Conservation (phyloP, 2,329 filamentous ascomycete genomes). For the Fusarium marasasianum region DNA sequence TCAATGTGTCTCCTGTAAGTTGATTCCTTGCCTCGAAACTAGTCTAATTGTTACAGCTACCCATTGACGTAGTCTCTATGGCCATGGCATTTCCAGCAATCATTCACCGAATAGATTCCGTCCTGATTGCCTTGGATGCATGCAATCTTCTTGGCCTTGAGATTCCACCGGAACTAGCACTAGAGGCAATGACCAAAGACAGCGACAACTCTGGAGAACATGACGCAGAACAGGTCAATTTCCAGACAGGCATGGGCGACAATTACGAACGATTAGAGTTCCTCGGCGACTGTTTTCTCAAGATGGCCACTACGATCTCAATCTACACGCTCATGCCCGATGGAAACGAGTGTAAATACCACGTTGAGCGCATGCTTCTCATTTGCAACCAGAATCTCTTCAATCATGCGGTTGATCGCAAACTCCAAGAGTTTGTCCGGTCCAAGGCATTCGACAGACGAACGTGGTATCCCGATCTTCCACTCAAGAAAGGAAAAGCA, state of each 20-base stretch:
- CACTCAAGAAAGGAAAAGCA: conserved; percentile 77
- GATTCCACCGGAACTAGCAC: conserved; percentile 73
- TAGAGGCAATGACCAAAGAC: conserved; percentile 94
- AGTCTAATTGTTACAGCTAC: conserved; percentile 61
- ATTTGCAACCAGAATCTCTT: conserved; percentile 93
- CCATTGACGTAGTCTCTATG: conserved; percentile 74
- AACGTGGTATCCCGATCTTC: conserved; percentile 87
- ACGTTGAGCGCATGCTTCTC: conserved; percentile 89
- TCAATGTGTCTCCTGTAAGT: conserved; percentile 80
- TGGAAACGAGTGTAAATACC: conserved; percentile 85
- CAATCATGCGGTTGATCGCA: conserved; percentile 74
- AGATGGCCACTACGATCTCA: conserved; percentile 93
- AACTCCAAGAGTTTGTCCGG: conserved; percentile 79
- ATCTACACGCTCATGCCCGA: conserved; percentile 81
- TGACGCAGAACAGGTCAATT: conserved; percentile 71
- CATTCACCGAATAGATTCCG: conserved; percentile 83
- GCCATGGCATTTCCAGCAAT: conserved; percentile 83
- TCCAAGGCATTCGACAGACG: conserved; percentile 84
- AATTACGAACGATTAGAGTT: conserved; percentile 97
- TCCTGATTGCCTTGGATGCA: conserved; percentile 81
- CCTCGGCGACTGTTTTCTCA: conserved; percentile 91
- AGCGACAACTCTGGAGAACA: conserved; percentile 85
- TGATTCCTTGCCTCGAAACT: rapidly evolving
- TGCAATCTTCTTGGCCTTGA: conserved; percentile 71
- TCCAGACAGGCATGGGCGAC: conserved; percentile 86